Conservation (phyloP, 164 flowering plant genomes). For the Kingdonia uniflora region DNA sequence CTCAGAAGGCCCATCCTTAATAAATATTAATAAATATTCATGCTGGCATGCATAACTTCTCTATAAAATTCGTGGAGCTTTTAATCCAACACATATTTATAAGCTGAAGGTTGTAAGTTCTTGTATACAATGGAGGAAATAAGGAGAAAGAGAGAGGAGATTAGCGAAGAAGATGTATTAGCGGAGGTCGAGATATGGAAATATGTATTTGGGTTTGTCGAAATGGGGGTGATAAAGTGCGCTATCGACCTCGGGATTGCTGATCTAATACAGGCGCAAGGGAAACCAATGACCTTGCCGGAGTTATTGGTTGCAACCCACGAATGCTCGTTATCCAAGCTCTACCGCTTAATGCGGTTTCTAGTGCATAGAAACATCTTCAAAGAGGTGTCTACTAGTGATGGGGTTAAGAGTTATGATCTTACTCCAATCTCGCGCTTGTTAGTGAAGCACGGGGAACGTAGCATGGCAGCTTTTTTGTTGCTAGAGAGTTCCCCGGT, state of each 20-base stretch:
- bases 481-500: constrained; percentile 1
- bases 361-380: constrained; percentile 1
- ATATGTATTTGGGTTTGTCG: too few relatives aligned
- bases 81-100: too few relatives aligned
- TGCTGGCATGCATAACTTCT: too few relatives aligned
- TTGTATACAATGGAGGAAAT: constrained; percentile 1
- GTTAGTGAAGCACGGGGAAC: neutral
- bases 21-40: too few relatives aligned
- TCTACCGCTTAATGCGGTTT: constrained; percentile 4
- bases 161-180: neutral
- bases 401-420: neutral
- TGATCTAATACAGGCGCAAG: neutral
- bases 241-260: constrained; percentile 4
- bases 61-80: too few relatives aligned
- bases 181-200: constrained; percentile 2
- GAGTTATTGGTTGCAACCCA: neutral
- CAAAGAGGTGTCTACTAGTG: neutral
- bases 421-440: neutral
- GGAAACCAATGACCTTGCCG: neutral
- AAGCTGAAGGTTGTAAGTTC: too few relatives aligned
- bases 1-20: too few relatives aligned
- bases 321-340: neutral
- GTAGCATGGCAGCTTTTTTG: neutral
- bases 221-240: constrained; percentile 6
- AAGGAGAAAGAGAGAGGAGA: neutral